Conservation (phyloP, 208 protist species). For the Leishmania braziliensis region DNA sequence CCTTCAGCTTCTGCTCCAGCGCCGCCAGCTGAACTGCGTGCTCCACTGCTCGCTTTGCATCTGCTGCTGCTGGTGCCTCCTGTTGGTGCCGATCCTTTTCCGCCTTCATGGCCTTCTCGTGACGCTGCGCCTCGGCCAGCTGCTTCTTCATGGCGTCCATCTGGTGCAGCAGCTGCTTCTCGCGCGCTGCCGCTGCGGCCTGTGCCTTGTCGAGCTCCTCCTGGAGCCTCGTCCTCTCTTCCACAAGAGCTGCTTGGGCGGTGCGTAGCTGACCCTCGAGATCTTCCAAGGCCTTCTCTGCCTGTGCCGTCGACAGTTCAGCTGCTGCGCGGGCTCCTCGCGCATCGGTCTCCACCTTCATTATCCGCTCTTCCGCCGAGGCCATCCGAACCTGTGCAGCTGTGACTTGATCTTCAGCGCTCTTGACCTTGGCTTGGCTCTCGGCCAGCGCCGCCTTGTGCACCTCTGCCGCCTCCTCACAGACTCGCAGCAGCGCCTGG, state of each 20-base stretch:
- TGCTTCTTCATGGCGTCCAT: background rate
- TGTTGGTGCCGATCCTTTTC: background rate
- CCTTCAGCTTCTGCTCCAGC: constrained; percentile 22
- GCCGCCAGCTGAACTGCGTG: background rate
- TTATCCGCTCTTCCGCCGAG: background rate
- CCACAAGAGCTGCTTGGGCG: constrained; percentile 8
- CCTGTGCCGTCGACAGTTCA: constrained; percentile 5
- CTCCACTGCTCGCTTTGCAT: constrained; percentile 4
- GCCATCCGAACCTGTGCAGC: constrained; percentile 11
- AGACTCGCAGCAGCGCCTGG: constrained; percentile 3
- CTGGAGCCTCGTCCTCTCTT: background rate
- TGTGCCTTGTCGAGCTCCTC: background rate
- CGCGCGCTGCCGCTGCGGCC: background rate
- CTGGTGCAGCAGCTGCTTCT: background rate
- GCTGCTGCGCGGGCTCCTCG: background rate
- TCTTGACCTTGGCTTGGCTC: background rate
- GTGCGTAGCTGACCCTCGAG: constrained; percentile 12
- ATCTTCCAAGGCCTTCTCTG: constrained; percentile 12
- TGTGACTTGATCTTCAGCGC: background rate
- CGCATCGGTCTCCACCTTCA: constrained; percentile 9
- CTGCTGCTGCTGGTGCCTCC: constrained; percentile 9
- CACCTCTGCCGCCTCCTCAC: constrained; percentile 1
- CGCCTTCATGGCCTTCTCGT: background rate
- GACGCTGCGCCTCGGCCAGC: constrained; percentile 6
- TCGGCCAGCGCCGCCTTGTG: constrained; percentile 3